Percentiles rank a stretch among this genome's conserved stretches.
phyloP scores from a whole-genome alignment of 2,329 filamentous ascomycete genomes.

The Neurospora sp. region DNA sequence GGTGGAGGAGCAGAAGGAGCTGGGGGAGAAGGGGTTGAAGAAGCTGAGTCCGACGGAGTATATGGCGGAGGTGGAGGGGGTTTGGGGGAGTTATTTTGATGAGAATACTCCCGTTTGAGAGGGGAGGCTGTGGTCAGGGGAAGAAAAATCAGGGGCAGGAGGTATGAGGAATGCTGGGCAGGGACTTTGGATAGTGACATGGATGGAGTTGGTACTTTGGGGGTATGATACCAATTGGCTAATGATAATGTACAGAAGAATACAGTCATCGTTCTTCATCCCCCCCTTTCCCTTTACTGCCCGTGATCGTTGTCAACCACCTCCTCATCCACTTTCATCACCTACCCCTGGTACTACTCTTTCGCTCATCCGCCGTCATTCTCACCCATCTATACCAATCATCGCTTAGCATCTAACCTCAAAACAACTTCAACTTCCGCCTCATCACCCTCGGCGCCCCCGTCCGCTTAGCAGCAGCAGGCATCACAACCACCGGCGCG shows the following conservation, averaged over 20 bases:
- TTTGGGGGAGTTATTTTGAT: background rate
- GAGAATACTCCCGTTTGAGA: background rate
- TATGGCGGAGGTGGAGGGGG: background rate
- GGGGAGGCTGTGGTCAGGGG: background rate
- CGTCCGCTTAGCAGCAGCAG: background rate
- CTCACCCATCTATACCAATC: no score
- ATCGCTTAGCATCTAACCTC: background rate
- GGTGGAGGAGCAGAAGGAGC: conserved; percentile 3
- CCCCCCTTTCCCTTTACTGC: background rate
- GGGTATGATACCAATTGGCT: background rate
- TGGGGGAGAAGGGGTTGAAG: conserved; percentile 1
- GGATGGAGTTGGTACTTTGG: background rate
- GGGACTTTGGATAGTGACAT: background rate
- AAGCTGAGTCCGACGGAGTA: conserved; percentile 4
- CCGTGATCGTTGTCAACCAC: background rate
- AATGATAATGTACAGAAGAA: background rate
- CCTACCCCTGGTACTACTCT: background rate
- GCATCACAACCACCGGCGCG: background rate
- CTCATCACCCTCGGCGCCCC: background rate
- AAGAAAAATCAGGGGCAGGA: background rate
- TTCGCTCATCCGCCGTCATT: background rate
- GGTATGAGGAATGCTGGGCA: background rate
- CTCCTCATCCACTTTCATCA: background rate
- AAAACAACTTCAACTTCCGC: background rate
- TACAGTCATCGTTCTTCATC: background rate